These are phyloP conservation scores for Themeda triandra DNA, from an alignment of 176 grass and related monocot species.

Conservation along the genomic window DNA sequence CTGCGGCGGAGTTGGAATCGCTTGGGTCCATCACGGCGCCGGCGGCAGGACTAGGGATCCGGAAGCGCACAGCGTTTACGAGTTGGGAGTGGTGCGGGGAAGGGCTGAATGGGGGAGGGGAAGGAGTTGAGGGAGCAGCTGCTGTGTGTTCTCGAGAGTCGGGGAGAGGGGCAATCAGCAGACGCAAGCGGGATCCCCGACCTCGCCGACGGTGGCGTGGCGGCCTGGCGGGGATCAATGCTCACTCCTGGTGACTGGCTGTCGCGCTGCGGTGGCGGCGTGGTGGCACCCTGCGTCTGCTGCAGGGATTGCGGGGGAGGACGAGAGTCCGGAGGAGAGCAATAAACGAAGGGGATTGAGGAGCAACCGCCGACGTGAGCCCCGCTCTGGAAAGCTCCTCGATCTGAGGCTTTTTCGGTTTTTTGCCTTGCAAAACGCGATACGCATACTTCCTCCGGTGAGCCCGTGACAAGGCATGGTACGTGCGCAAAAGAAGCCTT, in stretches of 20 bases:
- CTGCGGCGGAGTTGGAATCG: constrained; percentile 29
- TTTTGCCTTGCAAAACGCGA: not conserved
- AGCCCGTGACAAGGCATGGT: not conserved
- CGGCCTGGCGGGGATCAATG: not conserved
- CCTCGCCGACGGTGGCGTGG: not conserved
- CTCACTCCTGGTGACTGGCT: not conserved
- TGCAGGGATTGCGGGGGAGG: not conserved
- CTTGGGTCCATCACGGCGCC: constrained; percentile 24
- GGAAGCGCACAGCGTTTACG: not conserved
- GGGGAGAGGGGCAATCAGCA: not conserved
- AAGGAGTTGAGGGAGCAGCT: not conserved
- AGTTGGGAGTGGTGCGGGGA: not conserved
- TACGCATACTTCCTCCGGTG: not conserved
- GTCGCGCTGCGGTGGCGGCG: not conserved
- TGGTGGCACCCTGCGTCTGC: not conserved
- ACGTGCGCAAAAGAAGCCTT: not conserved
- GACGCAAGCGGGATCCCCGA: not conserved
- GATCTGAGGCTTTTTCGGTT: too few relatives aligned
- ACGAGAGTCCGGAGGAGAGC: not conserved
- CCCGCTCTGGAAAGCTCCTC: constrained; percentile 3
- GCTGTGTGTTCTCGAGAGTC: not conserved
- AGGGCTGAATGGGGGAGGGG: not conserved
- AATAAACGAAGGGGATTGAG: not conserved
- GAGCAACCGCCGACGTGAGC: not conserved
- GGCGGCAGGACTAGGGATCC: constrained; percentile 4